Evolutionary conservation across 306 rosid species (phyloP).

Genomic region (Quercus agrifolia): DNA sequence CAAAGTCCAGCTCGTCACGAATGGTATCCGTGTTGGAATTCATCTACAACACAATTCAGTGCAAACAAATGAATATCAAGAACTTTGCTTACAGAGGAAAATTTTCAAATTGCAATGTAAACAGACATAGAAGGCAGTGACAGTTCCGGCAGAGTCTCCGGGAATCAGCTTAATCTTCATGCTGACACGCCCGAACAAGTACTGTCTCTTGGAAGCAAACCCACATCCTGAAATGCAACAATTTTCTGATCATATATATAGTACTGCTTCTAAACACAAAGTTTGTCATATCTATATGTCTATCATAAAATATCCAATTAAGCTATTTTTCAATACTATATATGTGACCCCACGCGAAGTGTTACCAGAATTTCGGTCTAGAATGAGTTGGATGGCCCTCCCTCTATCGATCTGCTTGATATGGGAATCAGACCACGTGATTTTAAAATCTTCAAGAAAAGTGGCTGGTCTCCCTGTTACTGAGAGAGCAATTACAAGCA

Average conservation of each 20-base stretch:
- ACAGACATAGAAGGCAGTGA: conserved; percentile 88
- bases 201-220: conserved; percentile 68
- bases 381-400: conserved; percentile 68
- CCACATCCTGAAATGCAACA: conserved; percentile 63
- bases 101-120: background rate
- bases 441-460: conserved; percentile 60
- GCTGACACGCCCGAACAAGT: conserved; percentile 88
- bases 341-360: background rate
- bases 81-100: background rate
- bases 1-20: conserved; percentile 92
- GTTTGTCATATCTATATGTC: background rate
- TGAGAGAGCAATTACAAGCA: conserved; percentile 18
- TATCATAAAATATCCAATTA: background rate
- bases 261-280: background rate
- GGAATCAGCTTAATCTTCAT: conserved; percentile 93
- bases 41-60: conserved; percentile 35
- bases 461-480: conserved; percentile 71
- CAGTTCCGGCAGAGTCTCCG: conserved; percentile 96
- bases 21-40: conserved; percentile 57
- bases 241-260: background rate
- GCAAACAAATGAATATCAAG: background rate
- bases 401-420: conserved; percentile 79
- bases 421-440: conserved; percentile 75
- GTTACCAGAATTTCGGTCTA: conserved; percentile 88
- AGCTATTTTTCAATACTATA: background rate